Base-by-base conservation (phyloP, 192 early-diverging fungal species). In the Coemansia sp. region DNA sequence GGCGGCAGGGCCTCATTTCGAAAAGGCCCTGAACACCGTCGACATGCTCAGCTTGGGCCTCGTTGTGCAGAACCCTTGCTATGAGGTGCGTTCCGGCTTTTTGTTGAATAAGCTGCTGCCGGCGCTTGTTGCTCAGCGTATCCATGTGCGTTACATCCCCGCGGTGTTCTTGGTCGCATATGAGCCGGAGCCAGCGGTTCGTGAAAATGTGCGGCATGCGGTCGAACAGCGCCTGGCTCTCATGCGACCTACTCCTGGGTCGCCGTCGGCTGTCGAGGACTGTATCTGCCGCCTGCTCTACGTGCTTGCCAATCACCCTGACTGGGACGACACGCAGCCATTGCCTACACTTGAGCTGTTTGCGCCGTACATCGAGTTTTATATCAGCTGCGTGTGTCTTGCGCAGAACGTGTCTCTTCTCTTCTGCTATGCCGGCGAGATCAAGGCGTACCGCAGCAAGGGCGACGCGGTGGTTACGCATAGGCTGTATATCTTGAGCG, bases 321-420 rank as follows among this genome's bases (percentile, higher is more conserved):
- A 96, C 75, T 95, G 93, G 86, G 74, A 82, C 50, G 80, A 82
- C 56, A 24, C 65, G n/a, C 65, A 70, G 41, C 65, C 64, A 2
- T 62, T 62, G 27, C 61, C 64, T 2, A 79, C 69, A 53, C 66
- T 75, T 37, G 65, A 71, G 12, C 47, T 88, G 39, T 89, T 91
- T 67, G 67, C 86, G 30, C 80, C 82, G 45, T 98, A 97, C 68
- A 86, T 98, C 40, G 90, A 95, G 47, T 95, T 96, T 66, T 97
- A 87, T 69, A 70, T 97, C 22, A 87, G 88, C 35, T 86, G 87
- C 16, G 88, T 96, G 66, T 92, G 87, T 24, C 89, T 83, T 12
- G 70, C 88, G 13, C 90, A 95, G 20, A 99, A 96, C 72, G 85
- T 92, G 0, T 95, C 94, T 0, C 89, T 91, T 53, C 67, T 99